Evolutionary conservation across 1,284 basidiomycete species (phyloP), one percentile per base, ranked within the genome.

Genomic region (Bondarzewia mesenterica): DNA sequence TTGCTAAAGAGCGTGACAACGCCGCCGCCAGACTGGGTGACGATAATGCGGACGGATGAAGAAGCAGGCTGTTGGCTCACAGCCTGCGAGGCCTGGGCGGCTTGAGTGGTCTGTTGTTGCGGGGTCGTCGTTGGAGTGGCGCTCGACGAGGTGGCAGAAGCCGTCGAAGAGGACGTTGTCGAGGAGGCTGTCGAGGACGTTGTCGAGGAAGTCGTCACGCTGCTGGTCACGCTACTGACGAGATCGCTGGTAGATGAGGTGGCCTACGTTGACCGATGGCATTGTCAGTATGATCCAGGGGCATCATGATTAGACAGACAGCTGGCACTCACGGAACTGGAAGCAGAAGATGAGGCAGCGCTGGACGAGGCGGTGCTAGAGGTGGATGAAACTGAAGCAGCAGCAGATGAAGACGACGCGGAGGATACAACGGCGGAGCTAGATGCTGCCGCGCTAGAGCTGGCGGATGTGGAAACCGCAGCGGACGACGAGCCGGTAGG

Each of bases 1-100:
- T 67, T 50, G 47, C 52, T 60, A 7, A 58, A 61, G 26, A 54
- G 14, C 5, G 58, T 61, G 22, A 58, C 50, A 43, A 50, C 40
- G n/a, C 56, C 45, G 26, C 48, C 27, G 3, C 46, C 27, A 3
- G 54, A 5, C 7, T 47, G 18, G 12, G 57, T 48, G 27, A 41
- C 52, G 14, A 54, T 25, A 3, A 54, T 44, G 10, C n/a, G 12
- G n/a, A n/a, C 10, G 29, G 29, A 32, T n/a, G 5, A 10, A 18
- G 52, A 16, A 10, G 56, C 22, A 2, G 46, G 39, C 23, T 53
- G 29, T 12, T 12, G n/a, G 40, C 15, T n/a, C 10, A 27, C 15
- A 14, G 25, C 12, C 41, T 42, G 41, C 22, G 48, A 44, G 10
- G 44, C n/a, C 29, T 32, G 12, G 29, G n/a, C 29, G 29, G 29